These are phyloP conservation scores for Fusarium temperatum DNA, from an alignment of 2,329 filamentous ascomycete genomes.

Conservation along the genomic window DNA sequence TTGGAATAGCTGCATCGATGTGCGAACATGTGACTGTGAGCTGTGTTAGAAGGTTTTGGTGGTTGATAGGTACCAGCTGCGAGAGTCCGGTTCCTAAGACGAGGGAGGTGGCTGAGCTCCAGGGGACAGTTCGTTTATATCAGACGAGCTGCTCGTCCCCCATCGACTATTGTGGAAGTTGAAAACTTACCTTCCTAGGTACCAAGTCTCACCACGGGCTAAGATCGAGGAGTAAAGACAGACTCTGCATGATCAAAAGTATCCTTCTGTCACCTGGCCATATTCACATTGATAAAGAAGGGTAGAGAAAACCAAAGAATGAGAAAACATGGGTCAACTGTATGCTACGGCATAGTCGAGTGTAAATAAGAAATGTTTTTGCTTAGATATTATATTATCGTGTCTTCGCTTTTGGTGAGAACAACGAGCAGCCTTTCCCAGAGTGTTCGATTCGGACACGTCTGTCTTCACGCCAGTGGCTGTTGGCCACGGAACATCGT, in stretches of 20 bases:
- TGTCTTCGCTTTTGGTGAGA: not conserved
- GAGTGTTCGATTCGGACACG: not conserved
- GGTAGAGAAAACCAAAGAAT: not conserved
- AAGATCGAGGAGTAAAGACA: not conserved
- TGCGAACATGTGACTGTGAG: slow-evolving; percentile 29
- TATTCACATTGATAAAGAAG: not conserved
- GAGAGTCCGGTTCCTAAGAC: not conserved
- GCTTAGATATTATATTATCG: not conserved
- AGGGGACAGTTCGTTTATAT: not conserved
- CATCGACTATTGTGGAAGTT: not conserved
- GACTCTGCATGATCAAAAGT: not conserved
- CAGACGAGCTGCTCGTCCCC: not conserved
- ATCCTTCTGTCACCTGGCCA: not conserved
- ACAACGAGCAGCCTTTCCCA: not conserved
- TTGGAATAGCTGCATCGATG: slow-evolving; percentile 11
- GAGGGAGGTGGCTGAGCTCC: not conserved
- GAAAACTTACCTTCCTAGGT: not conserved
- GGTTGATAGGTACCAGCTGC: not conserved
- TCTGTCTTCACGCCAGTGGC: not conserved
- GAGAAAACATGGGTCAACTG: not conserved
- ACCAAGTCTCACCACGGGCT: not conserved
- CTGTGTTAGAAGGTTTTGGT: not conserved
- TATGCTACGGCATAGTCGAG: not conserved
- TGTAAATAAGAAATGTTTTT: not conserved
- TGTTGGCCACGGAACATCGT: not conserved